Evolutionary conservation across 495 filamentous ascomycete genomes (phyloP).

Genomic region (Geoglossum glabrum): DNA sequence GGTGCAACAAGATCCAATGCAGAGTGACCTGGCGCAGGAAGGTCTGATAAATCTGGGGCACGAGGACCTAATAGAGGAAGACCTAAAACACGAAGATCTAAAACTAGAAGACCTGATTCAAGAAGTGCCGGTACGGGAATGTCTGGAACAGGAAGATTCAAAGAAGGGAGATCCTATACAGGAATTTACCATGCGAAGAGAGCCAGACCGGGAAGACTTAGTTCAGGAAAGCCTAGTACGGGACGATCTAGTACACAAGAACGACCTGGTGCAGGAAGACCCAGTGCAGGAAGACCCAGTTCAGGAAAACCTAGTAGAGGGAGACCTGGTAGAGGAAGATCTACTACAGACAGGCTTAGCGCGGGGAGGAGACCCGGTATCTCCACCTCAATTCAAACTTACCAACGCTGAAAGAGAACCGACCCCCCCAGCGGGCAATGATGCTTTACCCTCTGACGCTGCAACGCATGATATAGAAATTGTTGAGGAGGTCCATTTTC

Average conservation of each 20-base stretch:
- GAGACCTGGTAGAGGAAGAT: background rate
- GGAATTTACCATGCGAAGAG: too few species aligned
- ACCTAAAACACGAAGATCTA: background rate
- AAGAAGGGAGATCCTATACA: background rate
- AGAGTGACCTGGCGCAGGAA: background rate
- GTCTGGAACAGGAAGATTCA: too few species aligned
- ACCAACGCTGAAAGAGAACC: background rate
- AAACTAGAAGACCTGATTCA: background rate
- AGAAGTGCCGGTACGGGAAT: background rate
- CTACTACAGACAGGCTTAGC: background rate
- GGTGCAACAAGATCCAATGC: background rate
- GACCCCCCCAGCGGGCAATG: background rate
- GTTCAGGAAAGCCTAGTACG: background rate
- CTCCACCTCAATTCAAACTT: background rate
- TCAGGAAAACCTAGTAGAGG: background rate
- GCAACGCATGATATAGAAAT: background rate
- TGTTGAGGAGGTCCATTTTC: conserved; percentile 6
- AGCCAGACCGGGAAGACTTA: too few species aligned
- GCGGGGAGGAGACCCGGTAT: background rate
- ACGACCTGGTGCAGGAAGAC: background rate
- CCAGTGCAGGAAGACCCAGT: background rate
- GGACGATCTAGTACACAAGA: too few species aligned
- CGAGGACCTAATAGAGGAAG: background rate
- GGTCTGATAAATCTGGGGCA: background rate
- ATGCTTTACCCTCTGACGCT: background rate